These are phyloP conservation scores for Torulaspora quercuum DNA, from an alignment of 805 yeast genomes.

Conservation along the genomic window DNA sequence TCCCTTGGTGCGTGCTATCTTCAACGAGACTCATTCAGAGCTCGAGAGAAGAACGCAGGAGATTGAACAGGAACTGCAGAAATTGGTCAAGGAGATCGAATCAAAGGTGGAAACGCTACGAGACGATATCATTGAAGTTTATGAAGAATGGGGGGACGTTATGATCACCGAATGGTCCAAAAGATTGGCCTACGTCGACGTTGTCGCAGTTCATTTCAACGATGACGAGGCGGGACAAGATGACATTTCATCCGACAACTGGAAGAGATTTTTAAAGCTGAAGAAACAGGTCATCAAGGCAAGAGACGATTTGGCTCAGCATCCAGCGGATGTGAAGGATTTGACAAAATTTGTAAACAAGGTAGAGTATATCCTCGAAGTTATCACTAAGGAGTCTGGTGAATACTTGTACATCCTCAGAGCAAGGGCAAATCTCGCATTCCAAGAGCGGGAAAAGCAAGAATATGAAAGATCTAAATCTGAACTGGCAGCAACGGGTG, in stretches of 20 bases:
- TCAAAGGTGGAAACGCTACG: conserved; percentile 40
- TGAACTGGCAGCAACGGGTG: conserved; percentile 6
- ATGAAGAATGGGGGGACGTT: conserved; percentile 71
- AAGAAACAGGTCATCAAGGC: conserved; percentile 53
- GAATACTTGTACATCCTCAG: conserved; percentile 55
- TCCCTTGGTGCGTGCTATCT: conserved; percentile 45
- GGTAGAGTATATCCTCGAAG: conserved; percentile 42
- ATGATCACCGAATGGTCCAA: conserved; percentile 62
- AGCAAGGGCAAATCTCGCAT: conserved; percentile 55
- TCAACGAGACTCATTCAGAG: conserved; percentile 34
- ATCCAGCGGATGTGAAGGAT: conserved; percentile 33
- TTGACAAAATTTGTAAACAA: conserved; percentile 37
- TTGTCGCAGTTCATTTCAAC: conserved; percentile 26
- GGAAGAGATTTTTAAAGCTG: conserved; percentile 58
- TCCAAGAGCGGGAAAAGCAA: conserved; percentile 51
- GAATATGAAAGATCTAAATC: conserved; percentile 19
- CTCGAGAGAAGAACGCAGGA: conserved; percentile 35
- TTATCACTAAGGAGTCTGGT: conserved; percentile 56
- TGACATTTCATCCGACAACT: conserved; percentile 45
- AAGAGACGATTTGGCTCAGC: conserved; percentile 49
- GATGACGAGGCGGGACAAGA: conserved; percentile 29
- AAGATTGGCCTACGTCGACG: conserved; percentile 46
- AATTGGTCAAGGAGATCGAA: conserved; percentile 36
- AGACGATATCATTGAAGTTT: conserved; percentile 53
- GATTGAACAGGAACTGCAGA: conserved; percentile 35